phyloP scores from a whole-genome alignment of 225 moss, liverwort and hornwort species.

The Lunularia cruciata region DNA sequence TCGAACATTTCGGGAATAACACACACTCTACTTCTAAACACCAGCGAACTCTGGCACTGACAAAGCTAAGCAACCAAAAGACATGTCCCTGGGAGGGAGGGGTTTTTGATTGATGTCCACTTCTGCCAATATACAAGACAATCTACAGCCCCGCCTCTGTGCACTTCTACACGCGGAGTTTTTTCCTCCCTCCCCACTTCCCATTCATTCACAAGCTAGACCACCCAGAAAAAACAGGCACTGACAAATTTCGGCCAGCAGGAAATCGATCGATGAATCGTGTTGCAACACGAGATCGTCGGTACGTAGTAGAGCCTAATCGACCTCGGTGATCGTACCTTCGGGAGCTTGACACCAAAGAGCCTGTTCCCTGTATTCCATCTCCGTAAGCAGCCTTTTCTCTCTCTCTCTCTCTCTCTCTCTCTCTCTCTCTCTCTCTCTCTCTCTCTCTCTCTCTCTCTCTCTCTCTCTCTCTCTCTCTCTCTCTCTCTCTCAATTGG shows the following conservation, averaged over 20 bases:
- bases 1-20: too few species aligned
- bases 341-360: not conserved
- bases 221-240: not conserved
- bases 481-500: too few species aligned
- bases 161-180: not conserved
- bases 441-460: too few species aligned
- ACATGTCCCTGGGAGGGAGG: too few species aligned
- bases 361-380: not conserved
- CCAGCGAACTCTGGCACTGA: too few species aligned
- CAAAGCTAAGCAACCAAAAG: too few species aligned
- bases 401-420: too few species aligned
- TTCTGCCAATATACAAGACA: constrained; percentile 4
- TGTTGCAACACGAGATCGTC: not conserved
- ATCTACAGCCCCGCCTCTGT: constrained; percentile 3
- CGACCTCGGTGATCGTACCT: not conserved
- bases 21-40: too few species aligned
- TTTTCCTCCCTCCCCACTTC: not conserved
- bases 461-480: too few species aligned
- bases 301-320: not conserved
- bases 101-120: too few species aligned
- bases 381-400: not conserved
- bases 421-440: too few species aligned
- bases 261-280: not conserved
- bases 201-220: not conserved
- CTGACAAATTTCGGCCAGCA: not conserved